Conservation (phyloP, 129 eudicot species). For the Escallonia herrerae region DNA sequence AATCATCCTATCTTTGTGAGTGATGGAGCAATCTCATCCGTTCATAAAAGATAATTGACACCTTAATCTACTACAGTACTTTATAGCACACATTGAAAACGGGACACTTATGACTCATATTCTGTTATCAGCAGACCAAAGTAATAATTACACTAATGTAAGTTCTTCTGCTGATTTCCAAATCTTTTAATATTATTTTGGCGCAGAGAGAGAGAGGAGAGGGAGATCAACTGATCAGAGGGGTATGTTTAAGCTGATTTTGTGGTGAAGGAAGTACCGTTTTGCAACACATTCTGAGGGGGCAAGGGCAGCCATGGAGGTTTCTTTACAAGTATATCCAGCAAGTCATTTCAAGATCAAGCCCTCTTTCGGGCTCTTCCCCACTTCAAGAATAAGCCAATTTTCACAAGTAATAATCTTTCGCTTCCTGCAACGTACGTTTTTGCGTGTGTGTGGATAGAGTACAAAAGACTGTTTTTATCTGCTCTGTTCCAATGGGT, state of each 20-base stretch:
- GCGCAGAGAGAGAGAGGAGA: neutral
- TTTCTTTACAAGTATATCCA: conserved; percentile 39
- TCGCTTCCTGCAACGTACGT: neutral
- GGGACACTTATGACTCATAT: too few relatives aligned
- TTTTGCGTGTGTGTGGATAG: neutral
- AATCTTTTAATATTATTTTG: too few relatives aligned
- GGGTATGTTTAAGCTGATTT: conserved; percentile 9
- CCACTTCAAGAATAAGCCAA: conserved; percentile 28
- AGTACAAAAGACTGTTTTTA: neutral
- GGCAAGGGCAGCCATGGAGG: conserved; percentile 42
- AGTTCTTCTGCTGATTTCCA: too few relatives aligned
- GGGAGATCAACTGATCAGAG: neutral
- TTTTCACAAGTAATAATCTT: conserved; percentile 40
- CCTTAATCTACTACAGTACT: too few relatives aligned
- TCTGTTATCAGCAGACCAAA: too few relatives aligned
- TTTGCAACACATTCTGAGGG: neutral
- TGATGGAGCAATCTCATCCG: neutral
- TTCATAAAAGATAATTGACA: too few relatives aligned
- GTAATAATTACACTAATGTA: too few relatives aligned
- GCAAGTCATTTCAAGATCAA: conserved; percentile 46
- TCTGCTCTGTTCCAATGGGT: neutral
- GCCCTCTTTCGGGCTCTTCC: conserved; percentile 41
- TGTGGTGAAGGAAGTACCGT: conserved; percentile 16
- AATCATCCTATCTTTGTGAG: neutral
- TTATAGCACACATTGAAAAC: too few relatives aligned